Conservation (phyloP, 2,329 filamentous ascomycete genomes). For the Sporothrix brasiliensis region DNA sequence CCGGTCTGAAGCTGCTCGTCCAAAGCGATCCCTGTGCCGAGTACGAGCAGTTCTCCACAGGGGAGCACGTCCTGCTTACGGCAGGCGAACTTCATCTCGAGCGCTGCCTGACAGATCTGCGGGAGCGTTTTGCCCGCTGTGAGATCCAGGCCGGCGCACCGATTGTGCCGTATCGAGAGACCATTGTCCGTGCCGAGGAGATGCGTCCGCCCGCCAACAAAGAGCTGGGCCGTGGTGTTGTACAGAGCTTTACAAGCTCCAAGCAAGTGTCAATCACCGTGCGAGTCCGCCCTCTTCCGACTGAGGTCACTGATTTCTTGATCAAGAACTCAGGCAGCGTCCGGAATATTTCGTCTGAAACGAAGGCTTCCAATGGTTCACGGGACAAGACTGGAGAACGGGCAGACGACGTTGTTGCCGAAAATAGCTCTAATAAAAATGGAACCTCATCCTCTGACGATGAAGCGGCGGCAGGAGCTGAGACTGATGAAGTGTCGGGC, state of each 20-base stretch:
- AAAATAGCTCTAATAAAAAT: constrained; percentile 48
- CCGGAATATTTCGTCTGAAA: constrained; percentile 51
- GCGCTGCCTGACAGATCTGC: constrained; percentile 86
- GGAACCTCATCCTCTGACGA: not conserved
- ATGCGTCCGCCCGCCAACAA: constrained; percentile 89
- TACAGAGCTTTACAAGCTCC: constrained; percentile 75
- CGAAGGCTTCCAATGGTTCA: constrained; percentile 38
- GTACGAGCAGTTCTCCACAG: constrained; percentile 89
- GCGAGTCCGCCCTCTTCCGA: constrained; percentile 76
- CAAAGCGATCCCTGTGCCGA: constrained; percentile 95
- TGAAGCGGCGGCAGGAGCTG: constrained; percentile 42
- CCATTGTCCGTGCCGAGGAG: constrained; percentile 82
- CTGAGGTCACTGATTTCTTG: constrained; percentile 80
- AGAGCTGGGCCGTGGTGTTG: constrained; percentile 80
- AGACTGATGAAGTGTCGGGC: constrained; percentile 59
- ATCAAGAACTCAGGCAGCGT: constrained; percentile 74
- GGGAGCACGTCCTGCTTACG: constrained; percentile 92
- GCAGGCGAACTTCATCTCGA: constrained; percentile 94
- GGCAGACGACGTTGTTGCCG: constrained; percentile 33
- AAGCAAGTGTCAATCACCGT: constrained; percentile 81
- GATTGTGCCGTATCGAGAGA: constrained; percentile 94
- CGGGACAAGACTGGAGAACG: not conserved
- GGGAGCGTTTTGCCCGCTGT: constrained; percentile 89
- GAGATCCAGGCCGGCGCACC: constrained; percentile 92
- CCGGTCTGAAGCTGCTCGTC: constrained; percentile 80